Evolutionary conservation across 2,329 filamentous ascomycete species (phyloP).

Genomic region (Exophiala mesophila): DNA sequence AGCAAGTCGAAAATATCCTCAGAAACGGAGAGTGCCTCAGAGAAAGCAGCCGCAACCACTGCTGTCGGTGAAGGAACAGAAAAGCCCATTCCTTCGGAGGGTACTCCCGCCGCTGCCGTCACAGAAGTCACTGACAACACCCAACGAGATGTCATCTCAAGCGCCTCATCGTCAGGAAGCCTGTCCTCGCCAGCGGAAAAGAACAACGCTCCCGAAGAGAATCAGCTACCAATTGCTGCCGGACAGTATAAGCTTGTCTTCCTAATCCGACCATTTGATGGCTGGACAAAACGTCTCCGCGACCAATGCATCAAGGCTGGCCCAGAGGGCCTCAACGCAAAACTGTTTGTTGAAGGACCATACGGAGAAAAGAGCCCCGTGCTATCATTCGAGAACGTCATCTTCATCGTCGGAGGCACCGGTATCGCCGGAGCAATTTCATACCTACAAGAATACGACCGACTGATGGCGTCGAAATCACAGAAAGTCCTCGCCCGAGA

Average conservation of each 20-base stretch:
- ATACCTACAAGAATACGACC: slow-evolving; percentile 27
- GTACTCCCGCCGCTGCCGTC: slow-evolving; percentile 5
- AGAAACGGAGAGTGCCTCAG: slow-evolving; percentile 10
- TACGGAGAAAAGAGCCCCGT: slow-evolving; percentile 43
- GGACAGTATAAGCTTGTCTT: slow-evolving; percentile 39
- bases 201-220: slow-evolving; percentile 9
- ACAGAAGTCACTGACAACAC: slow-evolving; percentile 12
- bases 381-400: slow-evolving; percentile 44
- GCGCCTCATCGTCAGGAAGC: too few relatives aligned
- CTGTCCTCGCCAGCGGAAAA: too few relatives aligned
- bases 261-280: slow-evolving; percentile 47
- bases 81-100: background rate
- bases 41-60: background rate
- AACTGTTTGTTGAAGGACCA: slow-evolving; percentile 47
- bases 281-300: slow-evolving; percentile 46
- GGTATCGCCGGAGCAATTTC: slow-evolving; percentile 43
- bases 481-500: too few relatives aligned
- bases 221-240: background rate
- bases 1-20: slow-evolving; percentile 8
- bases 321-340: too few relatives aligned
- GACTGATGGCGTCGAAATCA: slow-evolving; percentile 18
- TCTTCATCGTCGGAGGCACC: slow-evolving; percentile 44
- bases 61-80: background rate
- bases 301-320: too few relatives aligned
- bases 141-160: too few relatives aligned